phyloP scores from a whole-genome alignment of 2,329 filamentous ascomycete species.

The Apiospora arundinis region DNA sequence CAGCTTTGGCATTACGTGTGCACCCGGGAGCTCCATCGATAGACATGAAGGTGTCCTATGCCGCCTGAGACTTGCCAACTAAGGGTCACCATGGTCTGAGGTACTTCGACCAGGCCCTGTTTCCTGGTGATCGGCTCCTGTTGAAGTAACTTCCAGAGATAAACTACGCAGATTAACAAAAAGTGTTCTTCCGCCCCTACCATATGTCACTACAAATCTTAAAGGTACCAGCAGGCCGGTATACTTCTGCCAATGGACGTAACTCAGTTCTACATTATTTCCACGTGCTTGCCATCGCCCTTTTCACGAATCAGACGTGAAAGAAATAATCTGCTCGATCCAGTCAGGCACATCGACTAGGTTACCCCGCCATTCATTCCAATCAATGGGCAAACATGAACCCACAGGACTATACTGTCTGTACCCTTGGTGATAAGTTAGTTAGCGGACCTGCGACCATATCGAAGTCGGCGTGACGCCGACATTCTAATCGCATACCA shows the following conservation, averaged over 20 bases:
- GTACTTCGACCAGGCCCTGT: not conserved
- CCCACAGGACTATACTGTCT: not conserved
- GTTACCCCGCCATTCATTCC: not conserved
- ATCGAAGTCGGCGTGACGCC: not conserved
- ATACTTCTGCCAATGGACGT: not conserved
- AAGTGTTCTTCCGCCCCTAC: too few relatives aligned
- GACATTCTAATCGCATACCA: not conserved
- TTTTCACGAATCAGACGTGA: not conserved
- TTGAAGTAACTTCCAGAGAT: not conserved
- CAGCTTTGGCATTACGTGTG: conserved; percentile 16
- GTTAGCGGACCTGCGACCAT: not conserved
- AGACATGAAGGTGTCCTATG: conserved; percentile 3
- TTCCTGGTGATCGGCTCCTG: not conserved
- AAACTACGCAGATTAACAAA: not conserved
- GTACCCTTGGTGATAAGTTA: not conserved
- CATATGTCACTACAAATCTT: not conserved
- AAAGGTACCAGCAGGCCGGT: not conserved
- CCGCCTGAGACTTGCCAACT: not conserved
- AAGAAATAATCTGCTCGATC: not conserved
- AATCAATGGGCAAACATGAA: not conserved
- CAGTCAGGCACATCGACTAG: not conserved
- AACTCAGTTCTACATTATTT: not conserved
- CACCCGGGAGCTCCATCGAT: conserved; percentile 3
- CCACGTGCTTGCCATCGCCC: not conserved
- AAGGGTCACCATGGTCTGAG: too few relatives aligned